A percentile compares a stretch with the other conserved stretches of the same genome.
These are phyloP conservation scores for Graphiopsis chlorocephala DNA, from an alignment of 2,329 filamentous ascomycete genomes.

Conservation along the genomic window DNA sequence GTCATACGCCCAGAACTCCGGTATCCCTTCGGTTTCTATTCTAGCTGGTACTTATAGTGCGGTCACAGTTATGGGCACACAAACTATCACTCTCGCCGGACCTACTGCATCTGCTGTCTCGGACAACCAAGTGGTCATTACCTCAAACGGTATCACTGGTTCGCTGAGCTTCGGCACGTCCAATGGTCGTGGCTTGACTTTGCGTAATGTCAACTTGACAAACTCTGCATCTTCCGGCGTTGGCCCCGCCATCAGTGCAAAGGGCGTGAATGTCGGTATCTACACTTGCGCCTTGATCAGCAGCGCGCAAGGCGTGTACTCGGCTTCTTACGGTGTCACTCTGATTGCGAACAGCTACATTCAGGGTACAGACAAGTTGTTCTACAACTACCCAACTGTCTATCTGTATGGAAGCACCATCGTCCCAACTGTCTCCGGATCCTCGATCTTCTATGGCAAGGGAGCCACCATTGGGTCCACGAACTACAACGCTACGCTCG, in stretches of 20 bases:
- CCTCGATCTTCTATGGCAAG: constrained; percentile 25
- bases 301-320: constrained; percentile 34
- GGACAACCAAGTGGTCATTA: constrained; percentile 10
- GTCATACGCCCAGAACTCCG: constrained; percentile 42
- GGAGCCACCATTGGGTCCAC: constrained; percentile 10
- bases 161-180: constrained; percentile 16
- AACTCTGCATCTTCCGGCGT: constrained; percentile 25
- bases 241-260: constrained; percentile 31
- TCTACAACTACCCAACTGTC: constrained; percentile 41
- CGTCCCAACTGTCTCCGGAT: constrained; percentile 32
- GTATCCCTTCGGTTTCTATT: constrained; percentile 44
- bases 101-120: constrained; percentile 15
- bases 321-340: constrained; percentile 29
- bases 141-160: not conserved
- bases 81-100: constrained; percentile 45
- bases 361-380: constrained; percentile 43
- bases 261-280: constrained; percentile 43
- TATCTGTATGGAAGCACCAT: constrained; percentile 47
- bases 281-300: constrained; percentile 46
- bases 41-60: constrained; percentile 46
- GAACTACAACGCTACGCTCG: constrained; percentile 17
- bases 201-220: constrained; percentile 42
- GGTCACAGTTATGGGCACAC: constrained; percentile 40
- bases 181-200: constrained; percentile 34
- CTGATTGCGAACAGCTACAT: constrained; percentile 47